A percentile compares a stretch with the other conserved stretches of the same genome.
Conservation (phyloP, 495 filamentous ascomycete species). For the Hypoxylon fuscum region DNA sequence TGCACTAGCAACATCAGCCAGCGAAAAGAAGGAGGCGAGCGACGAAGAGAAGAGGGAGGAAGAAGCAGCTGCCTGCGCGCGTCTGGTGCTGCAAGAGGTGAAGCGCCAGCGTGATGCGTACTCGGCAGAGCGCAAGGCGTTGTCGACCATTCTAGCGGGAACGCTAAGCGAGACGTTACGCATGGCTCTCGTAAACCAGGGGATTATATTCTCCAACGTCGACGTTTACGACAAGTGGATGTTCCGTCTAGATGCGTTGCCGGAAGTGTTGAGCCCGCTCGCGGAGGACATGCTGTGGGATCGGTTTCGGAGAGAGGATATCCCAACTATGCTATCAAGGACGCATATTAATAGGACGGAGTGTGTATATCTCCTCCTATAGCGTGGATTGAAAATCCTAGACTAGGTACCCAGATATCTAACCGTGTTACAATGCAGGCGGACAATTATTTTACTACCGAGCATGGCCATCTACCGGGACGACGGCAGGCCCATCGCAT, state of each 20-base stretch:
- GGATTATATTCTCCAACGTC: conserved; percentile 33
- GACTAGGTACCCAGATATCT: background rate
- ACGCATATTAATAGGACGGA: conserved; percentile 46
- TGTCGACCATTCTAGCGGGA: conserved; percentile 41
- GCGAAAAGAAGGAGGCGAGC: background rate
- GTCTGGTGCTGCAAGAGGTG: conserved; percentile 27
- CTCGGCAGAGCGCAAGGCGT: conserved; percentile 10
- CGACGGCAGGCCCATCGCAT: conserved; percentile 52
- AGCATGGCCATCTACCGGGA: conserved; percentile 46
- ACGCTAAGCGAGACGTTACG: conserved; percentile 46
- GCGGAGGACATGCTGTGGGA: conserved; percentile 46
- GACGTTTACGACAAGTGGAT: conserved; percentile 55
- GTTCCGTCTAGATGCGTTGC: conserved; percentile 46
- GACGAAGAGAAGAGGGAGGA: conserved; percentile 1
- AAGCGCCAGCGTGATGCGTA: conserved; percentile 30
- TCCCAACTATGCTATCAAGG: conserved; percentile 44
- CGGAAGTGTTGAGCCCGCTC: conserved; percentile 16
- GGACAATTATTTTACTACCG: conserved; percentile 49
- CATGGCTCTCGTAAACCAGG: conserved; percentile 28
- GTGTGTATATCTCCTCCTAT: conserved; percentile 48
- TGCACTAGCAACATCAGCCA: background rate
- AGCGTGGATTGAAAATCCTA: too few species aligned
- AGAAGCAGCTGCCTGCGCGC: conserved; percentile 8
- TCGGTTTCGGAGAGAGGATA: conserved; percentile 42
- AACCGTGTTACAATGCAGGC: conserved; percentile 24